These are phyloP conservation scores for Sphaerulina vaccinii DNA, from an alignment of 2,329 filamentous ascomycete genomes.

Conservation along the genomic window DNA sequence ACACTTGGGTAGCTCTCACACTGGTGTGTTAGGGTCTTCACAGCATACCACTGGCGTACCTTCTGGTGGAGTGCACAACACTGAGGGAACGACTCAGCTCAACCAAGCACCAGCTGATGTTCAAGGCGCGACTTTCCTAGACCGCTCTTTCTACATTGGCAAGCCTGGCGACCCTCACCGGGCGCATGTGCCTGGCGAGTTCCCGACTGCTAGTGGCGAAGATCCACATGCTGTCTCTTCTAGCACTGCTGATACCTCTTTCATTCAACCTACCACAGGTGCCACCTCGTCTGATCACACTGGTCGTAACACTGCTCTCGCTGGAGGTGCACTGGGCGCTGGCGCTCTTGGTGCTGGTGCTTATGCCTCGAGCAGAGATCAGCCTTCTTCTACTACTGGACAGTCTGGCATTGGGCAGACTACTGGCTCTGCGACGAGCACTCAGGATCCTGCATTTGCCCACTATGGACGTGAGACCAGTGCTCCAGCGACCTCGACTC, in stretches of 20 bases:
- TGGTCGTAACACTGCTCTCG: slow-evolving; percentile 37
- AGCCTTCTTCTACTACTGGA: neutral
- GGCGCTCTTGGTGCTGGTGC: slow-evolving; percentile 14
- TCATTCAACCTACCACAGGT: neutral
- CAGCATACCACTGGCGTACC: slow-evolving; percentile 6
- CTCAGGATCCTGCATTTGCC: neutral
- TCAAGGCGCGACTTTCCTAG: slow-evolving; percentile 30
- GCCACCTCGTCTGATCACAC: slow-evolving; percentile 24
- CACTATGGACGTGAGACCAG: neutral
- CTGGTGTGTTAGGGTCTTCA: slow-evolving; percentile 5
- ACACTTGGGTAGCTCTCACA: neutral
- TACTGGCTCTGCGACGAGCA: neutral
- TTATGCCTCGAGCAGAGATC: neutral
- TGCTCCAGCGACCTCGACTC: neutral
- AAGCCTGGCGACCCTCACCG: slow-evolving; percentile 9
- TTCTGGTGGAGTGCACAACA: slow-evolving; percentile 13
- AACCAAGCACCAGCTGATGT: slow-evolving; percentile 24
- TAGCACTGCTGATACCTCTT: neutral
- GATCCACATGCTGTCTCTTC: slow-evolving; percentile 1
- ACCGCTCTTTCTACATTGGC: slow-evolving; percentile 27
- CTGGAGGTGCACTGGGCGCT: slow-evolving; percentile 32
- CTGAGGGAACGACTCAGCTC: slow-evolving; percentile 13
- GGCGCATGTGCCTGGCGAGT: slow-evolving; percentile 38
- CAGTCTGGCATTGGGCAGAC: neutral
- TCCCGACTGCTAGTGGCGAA: slow-evolving; percentile 27